These are phyloP conservation scores for Isabelozyma pseudorhagii DNA, from an alignment of 805 yeast species.

Conservation along the genomic window DNA sequence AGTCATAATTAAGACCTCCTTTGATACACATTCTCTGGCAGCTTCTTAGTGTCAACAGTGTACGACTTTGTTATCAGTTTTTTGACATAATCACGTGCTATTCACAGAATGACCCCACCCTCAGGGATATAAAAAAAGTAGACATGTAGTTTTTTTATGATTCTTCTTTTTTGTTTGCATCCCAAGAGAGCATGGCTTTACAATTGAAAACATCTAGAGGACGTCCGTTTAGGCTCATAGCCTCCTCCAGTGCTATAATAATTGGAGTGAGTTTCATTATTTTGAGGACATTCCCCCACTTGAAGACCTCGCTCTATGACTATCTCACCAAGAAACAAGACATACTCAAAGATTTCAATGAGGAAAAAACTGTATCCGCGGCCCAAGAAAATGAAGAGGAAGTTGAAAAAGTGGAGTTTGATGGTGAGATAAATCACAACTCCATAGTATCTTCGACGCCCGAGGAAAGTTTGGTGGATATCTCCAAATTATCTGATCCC, in stretches of 20 bases:
- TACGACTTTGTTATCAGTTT: too few relatives aligned
- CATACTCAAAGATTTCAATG: neutral
- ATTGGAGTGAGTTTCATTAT: conserved; percentile 42
- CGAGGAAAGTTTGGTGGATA: conserved; percentile 21
- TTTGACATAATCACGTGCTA: too few relatives aligned
- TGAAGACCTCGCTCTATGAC: conserved; percentile 23
- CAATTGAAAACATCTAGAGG: conserved; percentile 7
- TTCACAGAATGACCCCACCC: neutral
- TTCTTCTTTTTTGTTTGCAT: neutral
- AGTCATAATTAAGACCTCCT: too few relatives aligned
- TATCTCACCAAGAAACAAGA: conserved; percentile 14
- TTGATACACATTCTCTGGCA: too few relatives aligned
- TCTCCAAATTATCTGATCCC: conserved; percentile 32
- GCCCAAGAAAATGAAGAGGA: conserved; percentile 1
- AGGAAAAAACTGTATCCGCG: neutral
- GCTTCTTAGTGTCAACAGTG: too few relatives aligned
- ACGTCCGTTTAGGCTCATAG: conserved; percentile 11
- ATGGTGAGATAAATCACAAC: conserved; percentile 14
- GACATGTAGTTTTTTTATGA: neutral
- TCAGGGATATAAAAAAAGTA: neutral
- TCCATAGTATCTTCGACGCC: conserved; percentile 1
- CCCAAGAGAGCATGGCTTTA: conserved; percentile 9
- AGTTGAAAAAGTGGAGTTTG: conserved; percentile 13
- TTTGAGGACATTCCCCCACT: conserved; percentile 50
- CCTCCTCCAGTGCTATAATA: conserved; percentile 38